Conservation (phyloP, 306 rosid genomes). For the Purshia tridentata region DNA sequence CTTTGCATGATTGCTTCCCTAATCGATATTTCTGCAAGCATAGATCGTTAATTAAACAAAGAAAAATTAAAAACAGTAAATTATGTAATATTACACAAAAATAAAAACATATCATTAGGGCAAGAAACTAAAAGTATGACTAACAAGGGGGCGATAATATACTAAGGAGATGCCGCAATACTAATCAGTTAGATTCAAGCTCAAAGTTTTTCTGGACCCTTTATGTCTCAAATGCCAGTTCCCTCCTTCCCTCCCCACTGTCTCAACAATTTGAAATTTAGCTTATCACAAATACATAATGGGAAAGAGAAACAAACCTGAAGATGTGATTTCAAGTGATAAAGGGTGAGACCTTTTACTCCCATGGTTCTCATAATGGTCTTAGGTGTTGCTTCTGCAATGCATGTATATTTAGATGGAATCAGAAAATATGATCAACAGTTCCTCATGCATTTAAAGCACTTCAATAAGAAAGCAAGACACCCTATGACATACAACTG, state of each 20-base stretch:
- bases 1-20: slow-evolving; percentile 60
- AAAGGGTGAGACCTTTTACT: slow-evolving; percentile 62
- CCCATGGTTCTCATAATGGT: slow-evolving; percentile 66
- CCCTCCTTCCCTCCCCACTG: slow-evolving; percentile 7
- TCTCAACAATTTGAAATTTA: neutral
- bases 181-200: slow-evolving; percentile 5
- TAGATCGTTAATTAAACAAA: slow-evolving; percentile 4
- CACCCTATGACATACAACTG: neutral
- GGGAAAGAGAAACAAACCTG: slow-evolving; percentile 42
- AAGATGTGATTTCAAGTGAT: slow-evolving; percentile 65
- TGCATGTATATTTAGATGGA: slow-evolving; percentile 4
- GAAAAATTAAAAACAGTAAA: neutral
- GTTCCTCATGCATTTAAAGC: neutral
- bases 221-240: neutral
- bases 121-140: neutral
- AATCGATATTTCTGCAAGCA: slow-evolving; percentile 55
- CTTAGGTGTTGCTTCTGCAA: slow-evolving; percentile 64
- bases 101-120: neutral
- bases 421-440: slow-evolving; percentile 10
- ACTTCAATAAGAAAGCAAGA: neutral
- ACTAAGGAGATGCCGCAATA: neutral
- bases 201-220: slow-evolving; percentile 1
- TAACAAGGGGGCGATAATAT: neutral
- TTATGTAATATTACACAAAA: neutral
- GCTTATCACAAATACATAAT: neutral